Conservation (phyloP, 768 basidiomycete species). For the Mycena kentingensis region DNA sequence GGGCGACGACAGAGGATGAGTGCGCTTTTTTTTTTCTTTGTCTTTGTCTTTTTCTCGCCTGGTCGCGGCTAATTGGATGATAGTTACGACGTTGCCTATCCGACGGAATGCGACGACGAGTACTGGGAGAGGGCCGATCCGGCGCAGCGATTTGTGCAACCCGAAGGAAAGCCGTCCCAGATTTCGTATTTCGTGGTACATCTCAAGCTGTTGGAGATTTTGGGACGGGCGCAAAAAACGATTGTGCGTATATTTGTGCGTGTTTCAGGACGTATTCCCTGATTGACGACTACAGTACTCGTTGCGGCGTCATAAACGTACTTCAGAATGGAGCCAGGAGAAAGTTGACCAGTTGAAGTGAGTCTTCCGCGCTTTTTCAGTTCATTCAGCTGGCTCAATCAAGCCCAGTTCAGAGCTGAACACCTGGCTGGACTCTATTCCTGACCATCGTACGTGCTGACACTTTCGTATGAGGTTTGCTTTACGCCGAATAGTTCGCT, state of each 20-base stretch:
- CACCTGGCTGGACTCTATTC: conserved; percentile 51
- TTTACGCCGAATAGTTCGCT: conserved; percentile 37
- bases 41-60: no score
- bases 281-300: conserved; percentile 13
- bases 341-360: conserved; percentile 51
- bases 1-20: conserved; percentile 60
- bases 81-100: conserved; percentile 52
- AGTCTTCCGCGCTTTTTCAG: not conserved
- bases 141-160: conserved; percentile 49
- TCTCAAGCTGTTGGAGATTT: conserved; percentile 49
- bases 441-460: conserved; percentile 39
- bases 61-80: conserved; percentile 33
- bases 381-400: not conserved
- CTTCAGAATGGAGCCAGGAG: conserved; percentile 38
- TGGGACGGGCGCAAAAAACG: conserved; percentile 51
- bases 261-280: not conserved
- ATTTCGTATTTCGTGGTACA: conserved; percentile 43
- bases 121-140: conserved; percentile 53
- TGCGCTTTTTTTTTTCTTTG: conserved; percentile 26
- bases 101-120: conserved; percentile 61
- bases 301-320: conserved; percentile 7
- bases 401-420: conserved; percentile 47
- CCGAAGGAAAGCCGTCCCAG: conserved; percentile 44
- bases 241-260: conserved; percentile 39
- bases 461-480: not conserved